phyloP scores from a whole-genome alignment of 1,284 basidiomycete genomes.

The Cryptococcus maquisensis region DNA sequence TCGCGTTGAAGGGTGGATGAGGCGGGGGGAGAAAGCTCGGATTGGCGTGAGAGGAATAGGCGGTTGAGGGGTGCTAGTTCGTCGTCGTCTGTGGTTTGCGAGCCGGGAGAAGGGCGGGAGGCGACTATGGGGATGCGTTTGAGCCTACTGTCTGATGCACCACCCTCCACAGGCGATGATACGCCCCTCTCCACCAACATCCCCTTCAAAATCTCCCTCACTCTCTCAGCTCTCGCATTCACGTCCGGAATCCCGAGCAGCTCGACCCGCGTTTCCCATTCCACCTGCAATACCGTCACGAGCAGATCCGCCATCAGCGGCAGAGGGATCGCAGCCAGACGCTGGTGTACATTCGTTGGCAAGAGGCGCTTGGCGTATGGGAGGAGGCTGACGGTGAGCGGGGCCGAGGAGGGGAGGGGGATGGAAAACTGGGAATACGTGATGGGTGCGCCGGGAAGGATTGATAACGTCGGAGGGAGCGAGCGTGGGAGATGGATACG shows the following conservation, averaged over 20 bases:
- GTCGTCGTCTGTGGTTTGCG: constrained; percentile 11
- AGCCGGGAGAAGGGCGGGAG: neutral
- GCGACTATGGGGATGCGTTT: neutral
- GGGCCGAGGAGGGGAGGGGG: constrained; percentile 21
- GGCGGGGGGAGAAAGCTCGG: constrained; percentile 27
- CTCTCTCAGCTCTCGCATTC: constrained; percentile 25
- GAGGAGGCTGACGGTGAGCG: constrained; percentile 22
- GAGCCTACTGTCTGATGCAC: neutral
- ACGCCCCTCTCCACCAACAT: constrained; percentile 23
- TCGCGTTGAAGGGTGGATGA: constrained; percentile 30
- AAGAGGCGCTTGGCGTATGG: constrained; percentile 30
- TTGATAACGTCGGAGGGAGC: constrained; percentile 39
- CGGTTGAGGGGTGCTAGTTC: constrained; percentile 35
- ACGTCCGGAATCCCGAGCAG: constrained; percentile 33
- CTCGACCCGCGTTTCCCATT: constrained; percentile 38
- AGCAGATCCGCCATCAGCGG: constrained; percentile 38
- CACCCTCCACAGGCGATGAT: constrained; percentile 3
- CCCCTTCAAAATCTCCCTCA: constrained; percentile 25
- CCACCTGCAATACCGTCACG: constrained; percentile 31
- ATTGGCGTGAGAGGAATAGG: constrained; percentile 13
- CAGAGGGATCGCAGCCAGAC: constrained; percentile 29
- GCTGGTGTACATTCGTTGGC: constrained; percentile 33
- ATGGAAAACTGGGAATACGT: constrained; percentile 34
- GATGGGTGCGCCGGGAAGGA: constrained; percentile 36
- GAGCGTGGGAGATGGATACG: constrained; percentile 39